phyloP scores from a whole-genome alignment of 2,329 filamentous ascomycete species.

The Bipolaris zeicola region DNA sequence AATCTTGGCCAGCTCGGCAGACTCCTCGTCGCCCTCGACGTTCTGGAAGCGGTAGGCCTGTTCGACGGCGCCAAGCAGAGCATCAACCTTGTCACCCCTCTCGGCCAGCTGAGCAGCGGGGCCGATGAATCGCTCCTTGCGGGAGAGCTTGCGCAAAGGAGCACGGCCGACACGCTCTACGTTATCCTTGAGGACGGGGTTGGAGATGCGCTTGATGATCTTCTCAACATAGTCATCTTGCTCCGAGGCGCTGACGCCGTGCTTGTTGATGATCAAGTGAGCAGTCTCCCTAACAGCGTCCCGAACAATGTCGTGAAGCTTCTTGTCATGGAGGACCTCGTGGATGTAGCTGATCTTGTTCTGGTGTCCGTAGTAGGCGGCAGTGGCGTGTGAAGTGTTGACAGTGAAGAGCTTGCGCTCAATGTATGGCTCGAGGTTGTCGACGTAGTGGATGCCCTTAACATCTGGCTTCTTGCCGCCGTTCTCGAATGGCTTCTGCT shows the following conservation, averaged over 20 bases:
- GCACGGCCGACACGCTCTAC: constrained; percentile 96
- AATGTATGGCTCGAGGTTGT: constrained; percentile 90
- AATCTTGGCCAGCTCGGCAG: constrained; percentile 80
- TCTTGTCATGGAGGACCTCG: constrained; percentile 80
- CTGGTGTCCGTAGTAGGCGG: constrained; percentile 93
- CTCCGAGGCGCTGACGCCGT: constrained; percentile 74
- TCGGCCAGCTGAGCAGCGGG: constrained; percentile 90
- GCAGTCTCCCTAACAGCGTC: constrained; percentile 85
- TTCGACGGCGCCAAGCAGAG: constrained; percentile 82
- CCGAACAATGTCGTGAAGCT: constrained; percentile 79
- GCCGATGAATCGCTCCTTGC: constrained; percentile 94
- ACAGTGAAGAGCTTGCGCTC: constrained; percentile 99
- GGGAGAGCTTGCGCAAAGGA: constrained; percentile 88
- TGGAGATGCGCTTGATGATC: constrained; percentile 91
- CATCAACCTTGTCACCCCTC: constrained; percentile 72
- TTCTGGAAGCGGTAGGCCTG: constrained; percentile 96
- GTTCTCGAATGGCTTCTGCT: constrained; percentile 77
- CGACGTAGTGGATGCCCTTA: constrained; percentile 89
- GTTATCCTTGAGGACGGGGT: constrained; percentile 88
- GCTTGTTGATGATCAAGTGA: constrained; percentile 82
- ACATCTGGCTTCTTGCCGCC: constrained; percentile 73
- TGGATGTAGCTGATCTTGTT: constrained; percentile 85
- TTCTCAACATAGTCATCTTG: constrained; percentile 88
- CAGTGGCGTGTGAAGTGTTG: constrained; percentile 96
- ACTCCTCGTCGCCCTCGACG: constrained; percentile 90